phyloP scores from a whole-genome alignment of 371 early-diverging fungal genomes.

The Circinella minor region DNA sequence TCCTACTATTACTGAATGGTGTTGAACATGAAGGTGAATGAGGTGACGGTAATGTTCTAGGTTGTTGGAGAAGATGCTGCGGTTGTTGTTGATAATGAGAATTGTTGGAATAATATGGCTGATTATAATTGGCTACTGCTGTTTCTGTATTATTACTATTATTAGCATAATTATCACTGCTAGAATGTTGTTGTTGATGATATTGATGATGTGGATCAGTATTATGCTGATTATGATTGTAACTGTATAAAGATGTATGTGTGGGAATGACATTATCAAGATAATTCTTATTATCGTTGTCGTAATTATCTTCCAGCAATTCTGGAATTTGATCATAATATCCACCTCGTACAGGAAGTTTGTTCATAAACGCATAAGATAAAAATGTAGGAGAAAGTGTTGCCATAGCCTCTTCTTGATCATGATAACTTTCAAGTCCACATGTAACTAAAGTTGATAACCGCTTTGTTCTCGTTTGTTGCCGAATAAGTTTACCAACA shows the following conservation, averaged over 20 bases:
- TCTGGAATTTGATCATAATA: constrained; percentile 33
- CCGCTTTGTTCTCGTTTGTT: constrained; percentile 10
- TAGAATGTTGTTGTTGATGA: not conserved
- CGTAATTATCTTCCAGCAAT: constrained; percentile 7
- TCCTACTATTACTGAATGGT: constrained; percentile 10
- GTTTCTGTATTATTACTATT: not conserved
- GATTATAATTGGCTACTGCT: too few species aligned
- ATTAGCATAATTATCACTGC: not conserved
- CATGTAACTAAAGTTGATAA: constrained; percentile 9
- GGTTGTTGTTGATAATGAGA: not conserved
- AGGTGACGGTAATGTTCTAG: constrained; percentile 31
- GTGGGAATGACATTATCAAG: not conserved
- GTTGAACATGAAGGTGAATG: constrained; percentile 30
- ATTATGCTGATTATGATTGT: not conserved
- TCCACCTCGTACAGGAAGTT: constrained; percentile 10
- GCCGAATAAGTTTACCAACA: constrained; percentile 55
- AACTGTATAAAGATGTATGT: constrained; percentile 1
- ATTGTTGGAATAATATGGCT: too few species aligned
- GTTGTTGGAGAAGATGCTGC: not conserved
- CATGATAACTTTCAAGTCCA: constrained; percentile 7
- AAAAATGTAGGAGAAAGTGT: constrained; percentile 20
- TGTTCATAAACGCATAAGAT: constrained; percentile 24
- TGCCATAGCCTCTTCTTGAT: constrained; percentile 11
- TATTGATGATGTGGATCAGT: not conserved
- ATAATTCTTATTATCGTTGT: too few species aligned